Conservation (phyloP, 176 grass and related monocot genomes). For the Dactylis glomerata region DNA sequence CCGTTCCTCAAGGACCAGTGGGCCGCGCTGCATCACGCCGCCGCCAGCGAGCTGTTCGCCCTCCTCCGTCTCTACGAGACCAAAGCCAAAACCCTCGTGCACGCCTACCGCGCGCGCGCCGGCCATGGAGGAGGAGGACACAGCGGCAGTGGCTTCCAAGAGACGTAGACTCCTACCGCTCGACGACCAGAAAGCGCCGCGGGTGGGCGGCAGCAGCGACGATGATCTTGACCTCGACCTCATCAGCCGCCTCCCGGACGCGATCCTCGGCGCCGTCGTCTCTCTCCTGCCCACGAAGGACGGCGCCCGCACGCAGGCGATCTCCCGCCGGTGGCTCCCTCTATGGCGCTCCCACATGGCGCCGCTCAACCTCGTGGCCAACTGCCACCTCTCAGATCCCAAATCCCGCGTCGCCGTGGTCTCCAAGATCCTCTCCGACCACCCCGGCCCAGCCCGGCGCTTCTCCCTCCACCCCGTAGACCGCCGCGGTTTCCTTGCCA, state of each 20-base stretch:
- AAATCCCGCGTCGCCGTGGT: neutral
- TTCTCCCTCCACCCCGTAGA: neutral
- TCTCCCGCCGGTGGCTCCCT: neutral
- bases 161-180: rapidly evolving
- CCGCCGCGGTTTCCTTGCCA: neutral
- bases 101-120: too few relatives aligned
- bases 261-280: neutral
- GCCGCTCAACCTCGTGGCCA: neutral
- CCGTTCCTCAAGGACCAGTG: too few relatives aligned
- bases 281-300: neutral
- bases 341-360: neutral
- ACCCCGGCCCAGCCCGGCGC: neutral
- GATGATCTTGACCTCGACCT: neutral
- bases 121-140: too few relatives aligned
- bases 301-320: neutral
- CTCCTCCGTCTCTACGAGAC: too few relatives aligned
- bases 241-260: neutral
- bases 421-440: neutral
- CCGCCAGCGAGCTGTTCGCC: too few relatives aligned
- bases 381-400: neutral
- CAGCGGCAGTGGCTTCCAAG: neutral
- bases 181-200: neutral
- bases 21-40: too few relatives aligned
- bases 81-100: too few relatives aligned
- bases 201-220: neutral